Conservation (phyloP, 768 basidiomycete species). For the Mycena galericulata region DNA sequence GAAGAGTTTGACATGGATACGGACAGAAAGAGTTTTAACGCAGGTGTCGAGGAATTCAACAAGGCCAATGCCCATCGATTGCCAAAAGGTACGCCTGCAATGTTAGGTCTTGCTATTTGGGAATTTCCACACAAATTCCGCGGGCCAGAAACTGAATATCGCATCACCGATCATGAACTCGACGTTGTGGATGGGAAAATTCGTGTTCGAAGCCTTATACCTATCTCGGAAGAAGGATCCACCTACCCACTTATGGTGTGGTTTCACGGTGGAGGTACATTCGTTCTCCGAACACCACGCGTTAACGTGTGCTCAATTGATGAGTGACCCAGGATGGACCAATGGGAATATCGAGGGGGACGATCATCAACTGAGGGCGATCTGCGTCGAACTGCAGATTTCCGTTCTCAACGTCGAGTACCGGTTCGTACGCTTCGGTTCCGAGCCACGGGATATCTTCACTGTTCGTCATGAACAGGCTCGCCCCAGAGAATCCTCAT, state of each 20-base stretch:
- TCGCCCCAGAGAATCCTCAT: constrained; percentile 25
- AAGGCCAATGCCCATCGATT: neutral
- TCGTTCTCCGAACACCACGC: neutral
- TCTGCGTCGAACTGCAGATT: constrained; percentile 29
- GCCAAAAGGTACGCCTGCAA: constrained; percentile 4
- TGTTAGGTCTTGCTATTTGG: too few species aligned
- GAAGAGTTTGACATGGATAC: neutral
- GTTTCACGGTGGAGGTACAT: constrained; percentile 32
- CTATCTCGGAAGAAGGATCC: constrained; percentile 5
- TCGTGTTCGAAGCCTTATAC: constrained; percentile 20
- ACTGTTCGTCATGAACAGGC: neutral
- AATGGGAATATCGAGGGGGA: constrained; percentile 22
- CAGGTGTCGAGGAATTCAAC: neutral
- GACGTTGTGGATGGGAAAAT: constrained; percentile 23
- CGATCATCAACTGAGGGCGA: too few species aligned
- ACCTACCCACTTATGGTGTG: constrained; percentile 30
- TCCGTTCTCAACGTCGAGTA: constrained; percentile 29
- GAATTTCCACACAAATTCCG: too few species aligned
- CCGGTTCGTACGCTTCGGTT: constrained; percentile 7
- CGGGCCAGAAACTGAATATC: constrained; percentile 17
- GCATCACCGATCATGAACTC: constrained; percentile 15
- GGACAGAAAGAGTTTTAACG: neutral
- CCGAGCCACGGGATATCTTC: too few species aligned
- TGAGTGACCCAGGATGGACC: constrained; percentile 5
- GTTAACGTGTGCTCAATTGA: neutral